Percentiles rank a stretch among this genome's conserved stretches.
Evolutionary conservation across 2,329 filamentous ascomycete genomes (phyloP).

Genomic region (Neopestalotiopsis clavispora): DNA sequence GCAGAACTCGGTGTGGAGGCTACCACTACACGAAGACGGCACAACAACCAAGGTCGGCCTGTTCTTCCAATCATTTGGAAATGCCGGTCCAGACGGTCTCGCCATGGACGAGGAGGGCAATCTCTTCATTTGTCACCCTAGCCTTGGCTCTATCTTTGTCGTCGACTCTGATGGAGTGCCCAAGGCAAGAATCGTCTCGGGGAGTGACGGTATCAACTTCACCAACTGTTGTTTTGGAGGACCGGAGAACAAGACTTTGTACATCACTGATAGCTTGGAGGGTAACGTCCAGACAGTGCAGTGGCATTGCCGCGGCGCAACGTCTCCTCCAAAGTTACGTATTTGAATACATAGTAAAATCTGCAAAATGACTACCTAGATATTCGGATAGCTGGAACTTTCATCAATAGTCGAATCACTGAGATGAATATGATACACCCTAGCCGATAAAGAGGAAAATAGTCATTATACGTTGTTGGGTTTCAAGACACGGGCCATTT

Average conservation of each 20-base stretch:
- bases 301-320: conserved; percentile 37
- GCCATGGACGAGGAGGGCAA: conserved; percentile 44
- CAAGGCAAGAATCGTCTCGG: conserved; percentile 40
- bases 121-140: conserved; percentile 41
- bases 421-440: not conserved
- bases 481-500: too few relatives aligned
- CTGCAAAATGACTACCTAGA: too few relatives aligned
- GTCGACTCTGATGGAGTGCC: conserved; percentile 41
- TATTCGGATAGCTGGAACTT: too few relatives aligned
- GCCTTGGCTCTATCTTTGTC: conserved; percentile 42
- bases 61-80: conserved; percentile 47
- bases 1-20: conserved; percentile 45
- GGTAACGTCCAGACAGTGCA: conserved; percentile 39
- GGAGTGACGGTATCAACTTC: conserved; percentile 37
- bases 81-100: conserved; percentile 44
- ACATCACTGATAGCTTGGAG: conserved; percentile 45
- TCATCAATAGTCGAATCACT: too few relatives aligned
- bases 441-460: too few relatives aligned
- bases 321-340: not conserved
- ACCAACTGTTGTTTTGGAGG: conserved; percentile 49
- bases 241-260: conserved; percentile 40
- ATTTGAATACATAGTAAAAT: not conserved
- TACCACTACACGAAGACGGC: conserved; percentile 43
- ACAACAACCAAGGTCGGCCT: conserved; percentile 42
- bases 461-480: too few relatives aligned